These are phyloP conservation scores for Alternaria sp. DNA, from an alignment of 2,329 filamentous ascomycete genomes.

Conservation along the genomic window DNA sequence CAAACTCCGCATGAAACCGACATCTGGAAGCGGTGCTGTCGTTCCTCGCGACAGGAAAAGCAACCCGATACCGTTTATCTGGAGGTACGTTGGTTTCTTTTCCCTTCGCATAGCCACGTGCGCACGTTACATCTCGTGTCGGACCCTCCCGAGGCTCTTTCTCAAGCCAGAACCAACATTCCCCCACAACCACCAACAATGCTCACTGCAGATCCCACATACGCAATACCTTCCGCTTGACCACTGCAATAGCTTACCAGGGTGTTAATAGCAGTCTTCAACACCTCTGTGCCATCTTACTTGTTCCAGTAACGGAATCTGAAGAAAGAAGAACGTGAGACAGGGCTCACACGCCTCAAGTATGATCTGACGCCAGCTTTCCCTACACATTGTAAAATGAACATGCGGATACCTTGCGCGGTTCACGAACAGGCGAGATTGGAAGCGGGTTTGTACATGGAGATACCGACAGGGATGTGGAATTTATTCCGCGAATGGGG, in stretches of 20 bases:
- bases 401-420: neutral
- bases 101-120: neutral
- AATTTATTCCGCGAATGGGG: constrained; percentile 15
- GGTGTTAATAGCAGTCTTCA: constrained; percentile 29
- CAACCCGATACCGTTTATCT: neutral
- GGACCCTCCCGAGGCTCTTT: neutral
- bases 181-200: constrained; percentile 8
- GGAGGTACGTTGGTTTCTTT: neutral
- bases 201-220: constrained; percentile 4
- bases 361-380: constrained; percentile 13
- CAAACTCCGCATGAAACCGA: neutral
- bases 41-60: neutral
- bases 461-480: neutral
- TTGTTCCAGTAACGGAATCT: constrained; percentile 13
- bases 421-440: neutral
- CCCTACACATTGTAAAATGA: neutral
- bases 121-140: neutral
- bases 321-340: constrained; percentile 13
- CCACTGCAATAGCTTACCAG: constrained; percentile 23
- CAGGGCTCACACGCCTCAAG: constrained; percentile 6
- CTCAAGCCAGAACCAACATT: neutral
- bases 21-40: neutral
- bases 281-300: constrained; percentile 15
- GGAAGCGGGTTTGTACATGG: neutral
- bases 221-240: neutral